Evolutionary conservation across 148 eudicot genomes (phyloP).

Genomic region (Diospyros kaki): DNA sequence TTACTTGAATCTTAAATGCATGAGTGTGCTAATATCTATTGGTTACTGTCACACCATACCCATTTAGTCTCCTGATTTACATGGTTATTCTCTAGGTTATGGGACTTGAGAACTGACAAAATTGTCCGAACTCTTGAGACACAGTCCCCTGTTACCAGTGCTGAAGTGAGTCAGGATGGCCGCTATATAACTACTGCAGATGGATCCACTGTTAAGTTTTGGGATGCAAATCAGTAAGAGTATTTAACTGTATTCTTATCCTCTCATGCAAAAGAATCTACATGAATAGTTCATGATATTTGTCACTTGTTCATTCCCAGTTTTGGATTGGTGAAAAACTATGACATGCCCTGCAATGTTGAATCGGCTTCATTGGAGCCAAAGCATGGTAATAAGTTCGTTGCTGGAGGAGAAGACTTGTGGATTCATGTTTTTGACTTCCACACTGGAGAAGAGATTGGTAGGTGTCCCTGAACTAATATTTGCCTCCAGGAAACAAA

Average conservation of each 20-base stretch:
- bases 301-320: constrained; percentile 27
- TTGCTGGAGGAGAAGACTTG: constrained; percentile 97
- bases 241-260: constrained; percentile 2
- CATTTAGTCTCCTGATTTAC: not conserved
- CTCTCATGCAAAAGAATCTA: not conserved
- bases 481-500: too few species aligned
- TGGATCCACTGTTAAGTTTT: constrained; percentile 79
- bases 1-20: not conserved
- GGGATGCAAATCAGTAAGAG: constrained; percentile 91
- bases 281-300: not conserved
- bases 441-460: constrained; percentile 80
- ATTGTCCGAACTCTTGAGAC: constrained; percentile 83
- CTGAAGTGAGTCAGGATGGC: constrained; percentile 94
- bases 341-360: constrained; percentile 73
- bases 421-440: constrained; percentile 93
- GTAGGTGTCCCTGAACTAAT: constrained; percentile 26
- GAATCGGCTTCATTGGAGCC: constrained; percentile 97
- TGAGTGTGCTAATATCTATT: not conserved
- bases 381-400: constrained; percentile 75
- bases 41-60: not conserved
- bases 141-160: constrained; percentile 72
- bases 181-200: constrained; percentile 90
- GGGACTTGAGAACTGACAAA: constrained; percentile 84
- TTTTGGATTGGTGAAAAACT: constrained; percentile 87
- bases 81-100: constrained; percentile 38